phyloP scores from a whole-genome alignment of 2,329 filamentous ascomycete species.

The Rutstroemia sp. region DNA sequence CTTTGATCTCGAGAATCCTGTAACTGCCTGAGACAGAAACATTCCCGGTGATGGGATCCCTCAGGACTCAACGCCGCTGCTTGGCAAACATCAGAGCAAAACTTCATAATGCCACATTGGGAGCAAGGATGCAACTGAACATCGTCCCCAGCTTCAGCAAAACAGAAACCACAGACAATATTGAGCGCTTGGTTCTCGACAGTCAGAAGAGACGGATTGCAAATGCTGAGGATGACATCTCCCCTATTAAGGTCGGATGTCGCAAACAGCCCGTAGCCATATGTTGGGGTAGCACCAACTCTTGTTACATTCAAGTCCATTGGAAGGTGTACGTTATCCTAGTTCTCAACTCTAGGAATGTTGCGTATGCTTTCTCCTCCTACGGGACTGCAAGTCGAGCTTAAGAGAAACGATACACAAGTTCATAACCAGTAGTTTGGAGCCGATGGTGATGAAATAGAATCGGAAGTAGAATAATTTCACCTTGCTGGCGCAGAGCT shows the following conservation, averaged over 20 bases:
- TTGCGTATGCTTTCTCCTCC: too few species aligned
- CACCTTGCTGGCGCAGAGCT: too few species aligned
- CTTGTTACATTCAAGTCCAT: slow-evolving; percentile 15
- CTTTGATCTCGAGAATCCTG: neutral
- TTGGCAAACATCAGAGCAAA: slow-evolving; percentile 50
- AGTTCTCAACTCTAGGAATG: too few species aligned
- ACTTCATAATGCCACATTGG: slow-evolving; percentile 44
- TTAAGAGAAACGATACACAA: too few species aligned
- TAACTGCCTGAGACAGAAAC: slow-evolving; percentile 33
- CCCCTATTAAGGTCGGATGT: slow-evolving; percentile 12
- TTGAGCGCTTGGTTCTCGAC: slow-evolving; percentile 24
- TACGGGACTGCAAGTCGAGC: too few species aligned
- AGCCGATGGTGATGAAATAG: too few species aligned
- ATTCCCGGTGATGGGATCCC: slow-evolving; percentile 44
- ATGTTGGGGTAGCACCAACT: slow-evolving; percentile 3
- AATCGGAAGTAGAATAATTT: too few species aligned
- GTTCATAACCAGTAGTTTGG: too few species aligned
- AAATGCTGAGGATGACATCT: slow-evolving; percentile 19
- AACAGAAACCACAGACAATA: slow-evolving; percentile 24
- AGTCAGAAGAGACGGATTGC: slow-evolving; percentile 20
- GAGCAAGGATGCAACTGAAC: slow-evolving; percentile 35
- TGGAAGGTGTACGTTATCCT: neutral
- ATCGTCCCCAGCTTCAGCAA: slow-evolving; percentile 12
- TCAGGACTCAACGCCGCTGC: slow-evolving; percentile 42
- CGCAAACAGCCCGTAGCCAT: slow-evolving; percentile 22